phyloP scores from a whole-genome alignment of 768 basidiomycete species.

The Serendipita sp. region DNA sequence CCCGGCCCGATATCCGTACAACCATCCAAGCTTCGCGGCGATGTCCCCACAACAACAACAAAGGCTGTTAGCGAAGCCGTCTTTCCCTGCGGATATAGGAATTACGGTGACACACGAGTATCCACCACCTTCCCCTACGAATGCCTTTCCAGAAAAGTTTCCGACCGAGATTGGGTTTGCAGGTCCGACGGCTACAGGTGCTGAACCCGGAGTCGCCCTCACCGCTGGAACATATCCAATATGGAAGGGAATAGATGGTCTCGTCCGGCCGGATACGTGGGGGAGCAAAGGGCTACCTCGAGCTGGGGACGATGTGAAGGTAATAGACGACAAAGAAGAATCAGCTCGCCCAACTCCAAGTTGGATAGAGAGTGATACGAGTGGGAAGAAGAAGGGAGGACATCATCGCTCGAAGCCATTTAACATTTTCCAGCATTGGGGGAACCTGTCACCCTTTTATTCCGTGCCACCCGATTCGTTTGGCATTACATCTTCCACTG shows the following conservation, averaged over 20 bases:
- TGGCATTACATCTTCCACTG: conserved; percentile 58
- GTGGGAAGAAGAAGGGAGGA: background rate
- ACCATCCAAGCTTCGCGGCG: conserved; percentile 14
- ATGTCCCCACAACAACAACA: conserved; percentile 16
- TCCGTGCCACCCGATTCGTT: conserved; percentile 49
- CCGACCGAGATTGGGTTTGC: conserved; percentile 64
- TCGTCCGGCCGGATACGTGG: conserved; percentile 12
- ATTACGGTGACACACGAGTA: conserved; percentile 53
- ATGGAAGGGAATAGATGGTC: conserved; percentile 36
- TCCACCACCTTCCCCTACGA: conserved; percentile 62
- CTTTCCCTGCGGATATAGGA: conserved; percentile 31
- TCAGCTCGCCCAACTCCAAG: background rate
- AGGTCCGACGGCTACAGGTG: conserved; percentile 51
- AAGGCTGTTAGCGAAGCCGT: conserved; percentile 41
- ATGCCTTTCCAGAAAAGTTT: conserved; percentile 54
- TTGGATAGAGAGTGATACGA: background rate
- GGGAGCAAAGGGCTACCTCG: too few relatives aligned
- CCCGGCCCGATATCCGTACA: background rate
- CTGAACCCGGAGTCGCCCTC: conserved; percentile 15
- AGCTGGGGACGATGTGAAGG: too few relatives aligned
- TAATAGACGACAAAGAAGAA: background rate
- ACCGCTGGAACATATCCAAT: conserved; percentile 41
- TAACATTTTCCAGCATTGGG: conserved; percentile 64
- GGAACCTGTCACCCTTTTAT: conserved; percentile 77
- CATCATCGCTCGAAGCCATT: conserved; percentile 28